Percentiles rank a stretch among this genome's conserved stretches.
These are phyloP conservation scores for Colletotrichum magnum DNA, from an alignment of 2,329 filamentous ascomycete species.

Conservation along the genomic window DNA sequence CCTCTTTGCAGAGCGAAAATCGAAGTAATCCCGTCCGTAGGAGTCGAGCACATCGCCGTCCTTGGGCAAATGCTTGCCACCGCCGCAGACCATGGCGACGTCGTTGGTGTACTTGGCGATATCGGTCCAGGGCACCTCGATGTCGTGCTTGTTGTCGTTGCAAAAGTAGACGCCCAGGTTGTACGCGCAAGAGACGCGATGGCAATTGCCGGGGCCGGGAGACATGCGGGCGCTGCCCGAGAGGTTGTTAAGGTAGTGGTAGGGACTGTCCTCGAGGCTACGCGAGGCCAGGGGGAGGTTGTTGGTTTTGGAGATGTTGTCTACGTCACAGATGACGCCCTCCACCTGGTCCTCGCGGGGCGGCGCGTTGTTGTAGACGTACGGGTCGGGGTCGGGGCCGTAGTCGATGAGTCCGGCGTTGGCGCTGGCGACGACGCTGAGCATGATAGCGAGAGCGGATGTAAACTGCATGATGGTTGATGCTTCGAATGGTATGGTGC, in stretches of 20 bases:
- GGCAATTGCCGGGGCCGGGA: neutral
- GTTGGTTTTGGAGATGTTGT: neutral
- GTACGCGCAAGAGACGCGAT: neutral
- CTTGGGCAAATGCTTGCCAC: neutral
- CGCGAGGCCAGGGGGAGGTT: neutral
- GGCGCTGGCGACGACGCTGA: neutral
- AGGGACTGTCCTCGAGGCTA: neutral
- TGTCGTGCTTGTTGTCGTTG: slow-evolving; percentile 1
- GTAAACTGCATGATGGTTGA: neutral
- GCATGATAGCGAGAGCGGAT: neutral
- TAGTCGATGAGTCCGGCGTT: neutral
- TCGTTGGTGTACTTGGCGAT: slow-evolving; percentile 2
- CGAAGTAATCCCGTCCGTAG: neutral
- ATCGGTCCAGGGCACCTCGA: neutral
- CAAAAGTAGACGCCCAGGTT: neutral
- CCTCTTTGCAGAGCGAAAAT: neutral
- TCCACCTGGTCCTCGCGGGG: neutral
- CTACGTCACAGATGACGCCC: neutral
- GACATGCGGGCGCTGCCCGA: neutral
- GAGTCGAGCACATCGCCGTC: neutral
- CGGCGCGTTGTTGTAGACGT: neutral
- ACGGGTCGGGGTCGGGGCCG: neutral
- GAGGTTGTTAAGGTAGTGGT: neutral
- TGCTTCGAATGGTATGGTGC: neutral
- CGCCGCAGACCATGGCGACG: slow-evolving; percentile 1